These are phyloP conservation scores for Botrytis byssoidea DNA, from an alignment of 2,329 filamentous ascomycete genomes.

Conservation along the genomic window DNA sequence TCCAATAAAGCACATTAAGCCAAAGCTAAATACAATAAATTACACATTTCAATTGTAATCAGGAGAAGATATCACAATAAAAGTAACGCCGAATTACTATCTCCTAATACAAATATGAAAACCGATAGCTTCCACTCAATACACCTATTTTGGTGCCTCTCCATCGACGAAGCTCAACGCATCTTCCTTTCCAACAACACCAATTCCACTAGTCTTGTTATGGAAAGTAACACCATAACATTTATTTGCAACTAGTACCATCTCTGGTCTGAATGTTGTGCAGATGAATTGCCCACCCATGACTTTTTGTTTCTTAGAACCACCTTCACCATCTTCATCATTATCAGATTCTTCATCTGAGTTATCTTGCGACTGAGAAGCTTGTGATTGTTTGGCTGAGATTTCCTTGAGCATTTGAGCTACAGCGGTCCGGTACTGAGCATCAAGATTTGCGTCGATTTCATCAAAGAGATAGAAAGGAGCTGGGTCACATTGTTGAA, in stretches of 20 bases:
- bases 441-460: constrained; percentile 96
- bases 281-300: constrained; percentile 85
- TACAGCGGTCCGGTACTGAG: constrained; percentile 95
- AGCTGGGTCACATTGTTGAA: constrained; percentile 94
- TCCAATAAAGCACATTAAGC: neutral
- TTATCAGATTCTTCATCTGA: constrained; percentile 41
- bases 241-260: constrained; percentile 92
- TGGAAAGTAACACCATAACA: constrained; percentile 95
- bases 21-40: neutral
- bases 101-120: neutral
- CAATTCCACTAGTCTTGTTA: constrained; percentile 92
- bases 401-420: constrained; percentile 83
- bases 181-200: constrained; percentile 82
- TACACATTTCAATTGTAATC: neutral
- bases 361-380: constrained; percentile 2
- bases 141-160: constrained; percentile 47
- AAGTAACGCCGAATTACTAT: neutral
- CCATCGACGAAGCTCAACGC: constrained; percentile 94
- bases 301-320: constrained; percentile 5
- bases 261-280: constrained; percentile 96
- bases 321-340: constrained; percentile 39
- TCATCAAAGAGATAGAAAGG: constrained; percentile 99
- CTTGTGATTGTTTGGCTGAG: constrained; percentile 51
- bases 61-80: neutral
- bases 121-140: neutral